Evolutionary conservation across 2,329 filamentous ascomycete genomes (phyloP).

Genomic region (Aspergillaceae sp.): DNA sequence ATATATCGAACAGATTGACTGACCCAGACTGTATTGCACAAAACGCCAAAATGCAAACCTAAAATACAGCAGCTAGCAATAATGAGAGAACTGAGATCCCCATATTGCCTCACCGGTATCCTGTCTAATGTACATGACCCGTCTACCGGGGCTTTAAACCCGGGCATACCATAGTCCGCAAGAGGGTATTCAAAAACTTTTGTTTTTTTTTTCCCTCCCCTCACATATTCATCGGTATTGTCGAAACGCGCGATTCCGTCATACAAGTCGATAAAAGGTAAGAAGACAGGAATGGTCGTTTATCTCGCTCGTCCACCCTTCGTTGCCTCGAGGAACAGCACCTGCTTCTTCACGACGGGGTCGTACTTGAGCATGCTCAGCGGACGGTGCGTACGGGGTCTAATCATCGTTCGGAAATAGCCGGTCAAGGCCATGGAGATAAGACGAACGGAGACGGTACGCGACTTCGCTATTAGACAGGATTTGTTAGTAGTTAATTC

Average conservation of each 20-base stretch:
- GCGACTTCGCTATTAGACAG: slow-evolving; percentile 63
- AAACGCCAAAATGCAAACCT: slow-evolving; percentile 20
- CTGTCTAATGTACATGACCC: slow-evolving; percentile 17
- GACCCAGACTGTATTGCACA: slow-evolving; percentile 17
- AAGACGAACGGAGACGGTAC: slow-evolving; percentile 85
- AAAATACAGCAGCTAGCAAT: slow-evolving; percentile 9
- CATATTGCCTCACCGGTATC: slow-evolving; percentile 5
- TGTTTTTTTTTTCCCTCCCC: background rate
- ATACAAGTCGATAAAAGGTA: slow-evolving; percentile 1
- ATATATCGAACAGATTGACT: slow-evolving; percentile 13
- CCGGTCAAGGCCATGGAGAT: slow-evolving; percentile 98
- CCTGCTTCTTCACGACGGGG: slow-evolving; percentile 90
- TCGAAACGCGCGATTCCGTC: background rate
- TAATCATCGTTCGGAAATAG: slow-evolving; percentile 86
- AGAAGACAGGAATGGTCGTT: slow-evolving; percentile 3
- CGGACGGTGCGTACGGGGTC: slow-evolving; percentile 70
- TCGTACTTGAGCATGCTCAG: slow-evolving; percentile 99
- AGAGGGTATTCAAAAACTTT: background rate
- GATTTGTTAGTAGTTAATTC: slow-evolving; percentile 5
- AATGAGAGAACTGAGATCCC: slow-evolving; percentile 1
- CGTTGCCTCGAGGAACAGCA: slow-evolving; percentile 90
- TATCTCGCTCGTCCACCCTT: slow-evolving; percentile 54
- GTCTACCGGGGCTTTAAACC: background rate
- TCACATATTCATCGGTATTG: no score
- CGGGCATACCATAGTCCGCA: background rate